phyloP scores from a whole-genome alignment of 2,329 filamentous ascomycete species.

The Fusarium pseudonygamai region DNA sequence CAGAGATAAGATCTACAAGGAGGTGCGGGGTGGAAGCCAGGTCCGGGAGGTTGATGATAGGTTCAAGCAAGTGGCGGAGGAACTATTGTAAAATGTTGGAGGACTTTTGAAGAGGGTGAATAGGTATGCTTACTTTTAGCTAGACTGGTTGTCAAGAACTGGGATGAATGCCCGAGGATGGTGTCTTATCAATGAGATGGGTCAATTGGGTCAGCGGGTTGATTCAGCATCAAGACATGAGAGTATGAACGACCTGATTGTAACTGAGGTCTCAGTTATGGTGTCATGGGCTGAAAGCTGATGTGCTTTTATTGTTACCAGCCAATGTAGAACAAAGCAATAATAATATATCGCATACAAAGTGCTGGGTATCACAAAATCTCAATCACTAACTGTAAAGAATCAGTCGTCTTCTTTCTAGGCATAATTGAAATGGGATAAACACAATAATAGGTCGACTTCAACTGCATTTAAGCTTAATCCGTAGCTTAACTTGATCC shows the following conservation, averaged over 20 bases:
- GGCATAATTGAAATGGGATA: no score
- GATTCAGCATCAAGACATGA: not conserved
- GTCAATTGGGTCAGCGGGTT: not conserved
- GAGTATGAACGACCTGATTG: no score
- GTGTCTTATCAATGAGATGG: not conserved
- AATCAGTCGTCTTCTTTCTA: not conserved
- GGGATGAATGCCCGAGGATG: not conserved
- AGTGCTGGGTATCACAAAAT: not conserved
- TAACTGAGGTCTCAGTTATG: not conserved
- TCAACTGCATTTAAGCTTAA: constrained; percentile 16
- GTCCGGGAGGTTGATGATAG: constrained; percentile 28
- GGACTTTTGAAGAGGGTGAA: not conserved
- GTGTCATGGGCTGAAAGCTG: fast-evolving
- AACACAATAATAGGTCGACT: not conserved
- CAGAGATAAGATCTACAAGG: constrained; percentile 25
- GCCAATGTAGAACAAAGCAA: not conserved
- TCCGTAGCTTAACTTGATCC: not conserved
- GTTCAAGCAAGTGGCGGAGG: constrained; percentile 21
- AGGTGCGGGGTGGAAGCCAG: constrained; percentile 14
- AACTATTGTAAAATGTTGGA: constrained; percentile 31
- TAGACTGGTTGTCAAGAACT: not conserved
- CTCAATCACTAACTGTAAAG: not conserved
- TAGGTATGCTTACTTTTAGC: not conserved
- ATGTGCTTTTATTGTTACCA: not conserved
- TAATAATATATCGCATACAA: fast-evolving